A percentile compares a stretch with the other conserved stretches of the same genome.
Conservation (phyloP, 75 land plant species). For the Selaginella tamariscina region DNA sequence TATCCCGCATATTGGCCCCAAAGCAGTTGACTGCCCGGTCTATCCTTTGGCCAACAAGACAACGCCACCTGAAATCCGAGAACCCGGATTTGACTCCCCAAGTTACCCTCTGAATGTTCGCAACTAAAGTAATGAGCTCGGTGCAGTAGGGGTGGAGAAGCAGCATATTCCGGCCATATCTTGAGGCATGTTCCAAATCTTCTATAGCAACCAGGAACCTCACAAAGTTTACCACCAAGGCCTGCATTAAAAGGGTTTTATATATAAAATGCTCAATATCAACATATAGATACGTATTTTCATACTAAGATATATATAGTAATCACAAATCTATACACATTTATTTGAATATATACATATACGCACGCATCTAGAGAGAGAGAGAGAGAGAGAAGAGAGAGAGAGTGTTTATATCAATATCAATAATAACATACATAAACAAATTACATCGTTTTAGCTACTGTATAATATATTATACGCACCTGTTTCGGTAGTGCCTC, state of each 20-base stretch:
- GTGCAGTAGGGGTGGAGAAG: slow-evolving; percentile 41
- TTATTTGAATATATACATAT: no score
- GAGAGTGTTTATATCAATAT: no score
- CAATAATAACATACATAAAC: no score
- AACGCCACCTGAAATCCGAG: slow-evolving; percentile 43
- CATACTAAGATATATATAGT: no score
- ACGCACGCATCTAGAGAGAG: no score
- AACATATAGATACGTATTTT: no score
- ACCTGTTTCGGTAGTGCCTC: neutral
- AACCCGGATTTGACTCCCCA: slow-evolving; percentile 17
- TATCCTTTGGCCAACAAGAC: slow-evolving; percentile 41
- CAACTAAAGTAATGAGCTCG: slow-evolving; percentile 45
- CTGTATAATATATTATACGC: no score
- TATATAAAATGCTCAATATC: no score
- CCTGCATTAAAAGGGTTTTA: slow-evolving; percentile 29
- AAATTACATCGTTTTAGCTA: no score
- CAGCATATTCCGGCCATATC: slow-evolving; percentile 26
- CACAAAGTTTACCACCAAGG: slow-evolving; percentile 48
- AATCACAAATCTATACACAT: no score
- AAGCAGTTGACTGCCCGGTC: slow-evolving; percentile 50
- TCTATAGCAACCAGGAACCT: slow-evolving; percentile 39
- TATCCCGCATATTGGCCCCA: slow-evolving; percentile 71
- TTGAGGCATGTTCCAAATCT: slow-evolving; percentile 20
- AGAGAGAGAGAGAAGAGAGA: no score
- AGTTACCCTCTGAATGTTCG: slow-evolving; percentile 18